Evolutionary conservation across 208 protist species (phyloP).

Genomic region (Trypanosoma caninum): DNA sequence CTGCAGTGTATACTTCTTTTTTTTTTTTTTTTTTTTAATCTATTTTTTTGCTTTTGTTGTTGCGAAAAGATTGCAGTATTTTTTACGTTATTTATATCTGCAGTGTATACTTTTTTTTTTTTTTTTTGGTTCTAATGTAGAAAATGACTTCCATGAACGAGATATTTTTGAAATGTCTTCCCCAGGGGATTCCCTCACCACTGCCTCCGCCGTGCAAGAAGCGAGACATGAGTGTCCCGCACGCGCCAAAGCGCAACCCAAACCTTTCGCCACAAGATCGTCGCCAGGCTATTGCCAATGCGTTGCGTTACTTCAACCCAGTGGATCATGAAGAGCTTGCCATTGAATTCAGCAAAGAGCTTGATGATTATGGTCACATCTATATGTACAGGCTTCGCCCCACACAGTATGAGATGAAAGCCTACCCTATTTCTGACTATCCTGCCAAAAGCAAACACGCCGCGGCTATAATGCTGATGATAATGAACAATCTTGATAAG

Average conservation of each 20-base stretch:
- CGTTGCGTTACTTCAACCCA: slow-evolving; percentile 70
- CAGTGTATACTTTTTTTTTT: not conserved
- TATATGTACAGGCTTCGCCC: slow-evolving; percentile 90
- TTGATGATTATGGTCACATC: slow-evolving; percentile 79
- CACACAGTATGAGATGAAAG: slow-evolving; percentile 52
- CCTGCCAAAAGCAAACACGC: slow-evolving; percentile 37
- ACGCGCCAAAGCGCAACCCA: slow-evolving; percentile 41
- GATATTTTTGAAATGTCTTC: slow-evolving; percentile 14
- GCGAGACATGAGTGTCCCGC: slow-evolving; percentile 30
- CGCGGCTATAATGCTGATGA: slow-evolving; percentile 88
- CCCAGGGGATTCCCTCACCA: slow-evolving; percentile 20
- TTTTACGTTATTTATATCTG: not conserved
- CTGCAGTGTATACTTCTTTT: not conserved
- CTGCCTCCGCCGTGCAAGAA: slow-evolving; percentile 15
- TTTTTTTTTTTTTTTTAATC: not conserved
- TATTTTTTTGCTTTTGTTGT: not conserved
- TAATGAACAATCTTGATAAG: slow-evolving; percentile 87
- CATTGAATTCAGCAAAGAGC: slow-evolving; percentile 65
- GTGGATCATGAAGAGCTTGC: slow-evolving; percentile 48
- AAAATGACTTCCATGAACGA: slow-evolving; percentile 20
- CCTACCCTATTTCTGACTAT: slow-evolving; percentile 23
- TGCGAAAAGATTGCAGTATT: not conserved
- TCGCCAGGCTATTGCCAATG: slow-evolving; percentile 57
- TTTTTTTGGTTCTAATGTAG: too few species aligned
- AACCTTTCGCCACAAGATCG: slow-evolving; percentile 31